Base-by-base conservation (phyloP, 306 rosid species). In the Argentina anserina region DNA sequence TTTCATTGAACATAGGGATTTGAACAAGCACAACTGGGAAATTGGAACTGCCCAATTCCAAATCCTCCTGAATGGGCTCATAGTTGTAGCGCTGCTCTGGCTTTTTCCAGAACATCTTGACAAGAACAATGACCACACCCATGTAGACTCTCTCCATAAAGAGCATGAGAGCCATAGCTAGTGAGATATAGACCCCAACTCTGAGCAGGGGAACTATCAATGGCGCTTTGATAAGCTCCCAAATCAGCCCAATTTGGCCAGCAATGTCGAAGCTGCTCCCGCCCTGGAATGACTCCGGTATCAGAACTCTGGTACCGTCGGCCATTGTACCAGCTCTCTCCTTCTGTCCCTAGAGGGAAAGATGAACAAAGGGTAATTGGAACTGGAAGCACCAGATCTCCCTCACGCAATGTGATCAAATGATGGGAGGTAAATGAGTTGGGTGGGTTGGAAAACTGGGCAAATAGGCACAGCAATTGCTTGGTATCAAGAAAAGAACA, bases 1-100 rank as follows among this genome's bases (percentile, higher is more conserved):
- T 86, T 76, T 95, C 99, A 56, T 95, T 95, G 84, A 82, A 95
- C 99, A 95, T 95, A 20, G 99, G 99, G 84, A 95, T 95, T 89
- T 95, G 99, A 28, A 95, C n/a, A 6, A 95, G 94, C 37, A 95
- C 97, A 15, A 80, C 84, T 0, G 99, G 99, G 84, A 85, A 95
- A 83, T 90, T 88, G 11, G 96, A 79, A 79, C 84, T 75, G 2
- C 99, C 99, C 28, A 80, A 33, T 87, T 95, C 99, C 55, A 75
- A 76, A 31, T 95, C 99, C 3, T 95, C 99, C 70, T 86, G 86
- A 14, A 95, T 66, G 0, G 76, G 83, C 13, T 95, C 93, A 7
- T 21, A 91, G 0, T 78, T 90, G 81, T 91, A 91, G 2, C 99
- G 85, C 40, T 87, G 80, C 5, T 95, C 96, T 4, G 99, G 99